phyloP scores from a whole-genome alignment of 2,329 filamentous ascomycete genomes.

The Xylariaceae sp. region DNA sequence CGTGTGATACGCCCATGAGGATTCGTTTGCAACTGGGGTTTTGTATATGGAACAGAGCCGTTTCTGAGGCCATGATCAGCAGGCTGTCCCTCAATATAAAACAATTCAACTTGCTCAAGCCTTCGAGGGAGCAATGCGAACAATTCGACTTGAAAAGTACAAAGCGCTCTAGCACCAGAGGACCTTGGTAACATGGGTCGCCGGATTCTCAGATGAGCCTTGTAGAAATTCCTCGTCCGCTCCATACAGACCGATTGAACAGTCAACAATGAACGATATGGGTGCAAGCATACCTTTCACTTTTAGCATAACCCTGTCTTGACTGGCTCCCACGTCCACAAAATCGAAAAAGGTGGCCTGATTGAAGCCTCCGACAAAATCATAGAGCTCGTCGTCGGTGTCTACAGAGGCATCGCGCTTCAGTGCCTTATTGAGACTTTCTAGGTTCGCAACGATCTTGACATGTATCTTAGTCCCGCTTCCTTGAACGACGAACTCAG shows the following conservation, averaged over 20 bases:
- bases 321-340: conserved; percentile 55
- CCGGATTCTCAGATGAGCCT: not conserved
- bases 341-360: conserved; percentile 58
- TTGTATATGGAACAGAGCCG: conserved; percentile 50
- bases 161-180: not conserved
- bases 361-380: conserved; percentile 57
- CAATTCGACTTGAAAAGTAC: not conserved
- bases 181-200: not conserved
- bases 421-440: conserved; percentile 46
- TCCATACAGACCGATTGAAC: not conserved
- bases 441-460: conserved; percentile 52
- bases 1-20: conserved; percentile 56
- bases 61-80: conserved; percentile 35
- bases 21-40: conserved; percentile 59
- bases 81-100: not conserved
- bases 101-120: not conserved
- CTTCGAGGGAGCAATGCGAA: not conserved
- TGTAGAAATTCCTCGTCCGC: not conserved
- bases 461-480: conserved; percentile 49
- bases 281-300: conserved; percentile 46
- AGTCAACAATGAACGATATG: not conserved
- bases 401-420: conserved; percentile 42
- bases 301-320: conserved; percentile 55
- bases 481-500: conserved; percentile 39
- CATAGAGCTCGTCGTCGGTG: conserved; percentile 41